Evolutionary conservation across 1,284 basidiomycete species (phyloP).

Genomic region (Trichosporon asahii): DNA sequence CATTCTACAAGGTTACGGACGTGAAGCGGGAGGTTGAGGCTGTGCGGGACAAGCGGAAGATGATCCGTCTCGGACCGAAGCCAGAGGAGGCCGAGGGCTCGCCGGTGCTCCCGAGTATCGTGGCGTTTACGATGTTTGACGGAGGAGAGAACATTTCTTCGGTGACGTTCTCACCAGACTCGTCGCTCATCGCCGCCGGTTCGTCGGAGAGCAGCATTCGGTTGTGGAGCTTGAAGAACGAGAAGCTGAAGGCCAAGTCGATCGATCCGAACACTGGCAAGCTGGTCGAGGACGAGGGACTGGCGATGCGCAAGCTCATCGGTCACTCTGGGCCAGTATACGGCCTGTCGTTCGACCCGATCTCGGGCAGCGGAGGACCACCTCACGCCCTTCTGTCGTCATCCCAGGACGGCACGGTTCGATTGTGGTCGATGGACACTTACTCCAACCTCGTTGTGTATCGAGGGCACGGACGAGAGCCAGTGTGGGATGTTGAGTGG

Average conservation of each 20-base stretch:
- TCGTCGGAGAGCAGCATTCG: conserved; percentile 95
- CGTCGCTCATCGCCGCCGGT: conserved; percentile 90
- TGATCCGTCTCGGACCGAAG: conserved; percentile 75
- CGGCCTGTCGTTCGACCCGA: conserved; percentile 86
- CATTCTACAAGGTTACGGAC: conserved; percentile 74
- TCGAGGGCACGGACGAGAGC: conserved; percentile 85
- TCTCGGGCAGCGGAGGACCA: conserved; percentile 76
- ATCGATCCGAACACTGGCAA: conserved; percentile 48
- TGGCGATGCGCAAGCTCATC: conserved; percentile 83
- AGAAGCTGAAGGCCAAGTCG: conserved; percentile 67
- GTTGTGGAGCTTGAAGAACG: conserved; percentile 91
- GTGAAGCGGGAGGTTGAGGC: conserved; percentile 87
- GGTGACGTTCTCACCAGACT: conserved; percentile 84
- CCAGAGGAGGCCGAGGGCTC: conserved; percentile 21
- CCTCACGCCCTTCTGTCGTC: conserved; percentile 86
- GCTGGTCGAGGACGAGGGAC: conserved; percentile 66
- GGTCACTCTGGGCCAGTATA: conserved; percentile 98
- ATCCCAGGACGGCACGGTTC: conserved; percentile 87
- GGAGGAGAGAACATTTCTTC: conserved; percentile 86
- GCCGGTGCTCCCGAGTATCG: conserved; percentile 71
- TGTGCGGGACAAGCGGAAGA: conserved; percentile 83
- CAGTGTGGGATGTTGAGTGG: conserved; percentile 99
- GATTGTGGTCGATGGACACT: conserved; percentile 95
- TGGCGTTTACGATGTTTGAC: conserved; percentile 88
- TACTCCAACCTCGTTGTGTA: conserved; percentile 91